phyloP scores from a whole-genome alignment of 441 rosid species.

The Arabidopsis hybrid region DNA sequence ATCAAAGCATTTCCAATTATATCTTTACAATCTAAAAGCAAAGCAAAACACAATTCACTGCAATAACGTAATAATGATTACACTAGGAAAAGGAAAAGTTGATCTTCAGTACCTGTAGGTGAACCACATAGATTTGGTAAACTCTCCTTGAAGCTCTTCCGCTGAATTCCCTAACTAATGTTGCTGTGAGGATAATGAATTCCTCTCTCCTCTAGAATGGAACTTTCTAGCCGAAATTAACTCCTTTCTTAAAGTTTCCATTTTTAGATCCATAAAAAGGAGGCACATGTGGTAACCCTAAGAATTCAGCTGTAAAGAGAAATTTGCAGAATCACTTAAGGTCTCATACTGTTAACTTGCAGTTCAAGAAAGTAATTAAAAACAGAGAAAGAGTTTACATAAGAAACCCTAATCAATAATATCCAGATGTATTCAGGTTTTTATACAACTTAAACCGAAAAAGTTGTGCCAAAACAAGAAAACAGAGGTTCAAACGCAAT shows the following conservation, averaged over 20 bases:
- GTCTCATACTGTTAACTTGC: not conserved
- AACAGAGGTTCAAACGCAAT: not conserved
- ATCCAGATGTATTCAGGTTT: not conserved
- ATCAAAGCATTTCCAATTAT: conserved; percentile 49
- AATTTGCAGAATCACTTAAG: not conserved
- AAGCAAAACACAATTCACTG: not conserved
- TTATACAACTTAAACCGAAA: not conserved
- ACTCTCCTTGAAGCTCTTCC: conserved; percentile 46
- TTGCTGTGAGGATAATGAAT: conserved; percentile 35
- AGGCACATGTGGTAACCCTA: conserved; percentile 52
- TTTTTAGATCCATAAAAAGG: conserved; percentile 45
- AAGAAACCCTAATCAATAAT: not conserved
- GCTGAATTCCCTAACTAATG: conserved; percentile 49
- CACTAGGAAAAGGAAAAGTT: not conserved
- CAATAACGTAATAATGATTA: too few species aligned
- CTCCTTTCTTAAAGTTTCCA: conserved; percentile 42
- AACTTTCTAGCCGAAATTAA: conserved; percentile 51
- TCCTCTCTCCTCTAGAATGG: conserved; percentile 41
- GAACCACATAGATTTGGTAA: conserved; percentile 50
- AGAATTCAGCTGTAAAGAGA: conserved; percentile 48
- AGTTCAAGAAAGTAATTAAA: not conserved
- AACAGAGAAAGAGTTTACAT: not conserved
- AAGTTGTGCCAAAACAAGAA: not conserved
- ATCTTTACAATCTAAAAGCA: conserved; percentile 45
- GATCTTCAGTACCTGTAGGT: conserved; percentile 37